These are phyloP conservation scores for Kodamaea lidongshanica DNA, from an alignment of 805 yeast genomes.

Conservation along the genomic window DNA sequence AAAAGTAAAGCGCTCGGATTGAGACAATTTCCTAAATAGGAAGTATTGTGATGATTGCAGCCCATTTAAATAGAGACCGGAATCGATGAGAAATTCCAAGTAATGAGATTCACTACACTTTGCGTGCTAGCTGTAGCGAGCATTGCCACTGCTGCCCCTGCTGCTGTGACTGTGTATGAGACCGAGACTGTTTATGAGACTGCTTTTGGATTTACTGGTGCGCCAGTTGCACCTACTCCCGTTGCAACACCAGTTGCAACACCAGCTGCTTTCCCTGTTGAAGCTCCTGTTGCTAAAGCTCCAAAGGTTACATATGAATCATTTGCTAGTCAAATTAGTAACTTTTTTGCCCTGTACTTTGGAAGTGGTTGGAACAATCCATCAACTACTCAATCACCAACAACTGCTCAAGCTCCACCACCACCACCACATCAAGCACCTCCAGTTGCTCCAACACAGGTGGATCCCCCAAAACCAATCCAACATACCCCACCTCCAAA, in stretches of 20 bases:
- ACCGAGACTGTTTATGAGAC: constrained; percentile 12
- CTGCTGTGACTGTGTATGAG: constrained; percentile 18
- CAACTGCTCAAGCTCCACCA: no score
- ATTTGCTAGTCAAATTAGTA: no score
- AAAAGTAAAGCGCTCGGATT: no score
- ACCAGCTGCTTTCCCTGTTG: constrained; percentile 10
- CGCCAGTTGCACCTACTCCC: constrained; percentile 13
- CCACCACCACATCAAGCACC: constrained; percentile 4
- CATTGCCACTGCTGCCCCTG: constrained; percentile 20
- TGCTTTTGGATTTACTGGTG: constrained; percentile 8
- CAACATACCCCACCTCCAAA: background rate
- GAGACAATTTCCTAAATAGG: constrained; percentile 2
- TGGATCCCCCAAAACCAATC: background rate
- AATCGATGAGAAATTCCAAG: background rate
- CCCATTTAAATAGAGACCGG: background rate
- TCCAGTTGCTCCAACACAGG: constrained; percentile 4
- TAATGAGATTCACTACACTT: constrained; percentile 5
- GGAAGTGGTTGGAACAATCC: no score
- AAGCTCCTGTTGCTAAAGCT: constrained; percentile 4
- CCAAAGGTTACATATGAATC: no score
- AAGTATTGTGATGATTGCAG: constrained; percentile 2
- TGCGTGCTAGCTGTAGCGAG: constrained; percentile 6
- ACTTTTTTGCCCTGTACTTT: no score
- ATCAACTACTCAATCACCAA: no score
- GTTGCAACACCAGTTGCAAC: constrained; percentile 9